A percentile compares a stretch with the other conserved stretches of the same genome.
phyloP scores from a whole-genome alignment of 2,329 filamentous ascomycete species.

The Ascochyta rabiei region DNA sequence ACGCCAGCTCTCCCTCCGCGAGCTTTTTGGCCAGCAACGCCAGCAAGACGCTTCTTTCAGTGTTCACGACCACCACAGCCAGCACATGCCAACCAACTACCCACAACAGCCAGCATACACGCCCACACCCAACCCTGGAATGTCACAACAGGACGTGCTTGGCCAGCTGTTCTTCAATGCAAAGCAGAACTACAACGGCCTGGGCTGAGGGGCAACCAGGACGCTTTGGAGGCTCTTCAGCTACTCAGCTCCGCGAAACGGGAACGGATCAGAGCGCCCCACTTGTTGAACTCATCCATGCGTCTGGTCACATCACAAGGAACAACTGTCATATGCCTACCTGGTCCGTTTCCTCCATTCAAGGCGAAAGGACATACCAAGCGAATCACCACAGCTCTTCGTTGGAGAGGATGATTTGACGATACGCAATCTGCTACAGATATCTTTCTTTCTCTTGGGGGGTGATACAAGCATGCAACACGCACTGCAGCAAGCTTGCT shows the following conservation, averaged over 20 bases:
- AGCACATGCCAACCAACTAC: not conserved
- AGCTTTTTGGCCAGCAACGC: slow-evolving; percentile 62
- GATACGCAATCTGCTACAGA: not conserved
- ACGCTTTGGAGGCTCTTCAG: not conserved
- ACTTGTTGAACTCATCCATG: no score
- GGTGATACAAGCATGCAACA: not conserved
- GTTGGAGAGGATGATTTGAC: not conserved
- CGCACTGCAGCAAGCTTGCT: not conserved
- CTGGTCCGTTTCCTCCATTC: not conserved
- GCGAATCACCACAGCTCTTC: not conserved
- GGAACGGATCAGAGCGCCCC: not conserved
- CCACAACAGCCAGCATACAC: slow-evolving; percentile 21
- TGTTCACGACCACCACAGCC: slow-evolving; percentile 41
- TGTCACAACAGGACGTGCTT: slow-evolving; percentile 36
- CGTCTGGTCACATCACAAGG: not conserved
- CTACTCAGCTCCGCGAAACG: no score
- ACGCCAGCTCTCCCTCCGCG: slow-evolving; percentile 59
- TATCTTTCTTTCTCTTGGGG: not conserved
- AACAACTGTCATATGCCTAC: not conserved
- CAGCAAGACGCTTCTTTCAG: slow-evolving; percentile 59
- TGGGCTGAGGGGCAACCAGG: not conserved
- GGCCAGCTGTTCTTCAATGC: slow-evolving; percentile 45
- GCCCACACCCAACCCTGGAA: slow-evolving; percentile 25
- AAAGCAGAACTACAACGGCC: slow-evolving; percentile 44
- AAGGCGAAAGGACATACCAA: not conserved